Evolutionary conservation across 345 rosid genomes (phyloP).

Genomic region (Draba incana): DNA sequence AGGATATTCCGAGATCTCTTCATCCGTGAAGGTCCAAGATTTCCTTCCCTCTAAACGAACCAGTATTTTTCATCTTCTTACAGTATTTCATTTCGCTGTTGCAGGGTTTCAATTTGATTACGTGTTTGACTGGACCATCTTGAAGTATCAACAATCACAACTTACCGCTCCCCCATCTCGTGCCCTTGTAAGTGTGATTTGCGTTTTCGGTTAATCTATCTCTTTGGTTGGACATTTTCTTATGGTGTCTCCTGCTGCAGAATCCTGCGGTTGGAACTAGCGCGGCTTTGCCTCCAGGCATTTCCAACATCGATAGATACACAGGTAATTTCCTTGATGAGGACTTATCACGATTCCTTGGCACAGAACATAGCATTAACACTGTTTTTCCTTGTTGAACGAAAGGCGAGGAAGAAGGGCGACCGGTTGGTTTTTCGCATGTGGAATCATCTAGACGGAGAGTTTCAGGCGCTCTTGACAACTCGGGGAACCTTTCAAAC

Average conservation of each 20-base stretch:
- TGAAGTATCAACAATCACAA: slow-evolving; percentile 92
- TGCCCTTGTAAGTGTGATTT: slow-evolving; percentile 36
- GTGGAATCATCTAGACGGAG: slow-evolving; percentile 70
- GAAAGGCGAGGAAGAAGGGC: slow-evolving; percentile 61
- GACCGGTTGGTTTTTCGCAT: slow-evolving; percentile 50
- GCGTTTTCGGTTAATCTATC: neutral
- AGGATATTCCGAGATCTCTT: slow-evolving; percentile 73
- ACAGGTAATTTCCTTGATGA: slow-evolving; percentile 46
- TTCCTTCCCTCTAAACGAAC: slow-evolving; percentile 6
- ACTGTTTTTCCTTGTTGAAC: slow-evolving; percentile 23
- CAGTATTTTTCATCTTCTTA: neutral
- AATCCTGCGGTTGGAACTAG: slow-evolving; percentile 74
- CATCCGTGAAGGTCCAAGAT: slow-evolving; percentile 65
- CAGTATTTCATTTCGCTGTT: slow-evolving; percentile 6
- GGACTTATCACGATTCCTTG: neutral
- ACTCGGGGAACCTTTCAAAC: slow-evolving; percentile 64
- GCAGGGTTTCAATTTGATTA: slow-evolving; percentile 93
- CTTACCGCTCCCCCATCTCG: slow-evolving; percentile 73
- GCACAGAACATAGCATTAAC: slow-evolving; percentile 16
- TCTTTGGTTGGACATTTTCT: neutral
- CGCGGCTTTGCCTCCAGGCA: slow-evolving; percentile 57
- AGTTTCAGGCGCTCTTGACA: slow-evolving; percentile 59
- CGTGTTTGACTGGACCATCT: slow-evolving; percentile 93
- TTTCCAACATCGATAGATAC: slow-evolving; percentile 58
- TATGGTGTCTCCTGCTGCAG: slow-evolving; percentile 39